Evolutionary conservation across 2,329 filamentous ascomycete genomes (phyloP).

Genomic region (Monilinia fructigena): DNA sequence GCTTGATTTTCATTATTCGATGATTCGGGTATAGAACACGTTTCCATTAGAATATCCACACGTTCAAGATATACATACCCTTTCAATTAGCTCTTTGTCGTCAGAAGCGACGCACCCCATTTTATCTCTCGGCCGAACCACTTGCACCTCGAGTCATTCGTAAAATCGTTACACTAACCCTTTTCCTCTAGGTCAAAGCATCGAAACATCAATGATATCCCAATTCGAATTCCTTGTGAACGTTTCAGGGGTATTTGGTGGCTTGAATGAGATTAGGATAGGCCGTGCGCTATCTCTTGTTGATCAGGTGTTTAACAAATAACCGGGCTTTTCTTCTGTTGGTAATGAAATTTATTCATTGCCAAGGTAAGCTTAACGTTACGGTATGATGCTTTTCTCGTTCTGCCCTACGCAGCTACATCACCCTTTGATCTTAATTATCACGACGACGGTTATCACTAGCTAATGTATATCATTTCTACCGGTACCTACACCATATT

Average conservation of each 20-base stretch:
- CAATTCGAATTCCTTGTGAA: not conserved
- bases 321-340: not conserved
- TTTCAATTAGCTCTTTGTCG: not conserved
- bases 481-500: not conserved
- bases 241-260: constrained; percentile 16
- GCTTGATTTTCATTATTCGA: not conserved
- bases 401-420: not conserved
- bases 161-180: not conserved
- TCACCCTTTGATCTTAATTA: not conserved
- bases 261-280: constrained; percentile 13
- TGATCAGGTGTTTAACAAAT: constrained; percentile 9
- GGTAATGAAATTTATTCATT: not conserved
- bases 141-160: not conserved
- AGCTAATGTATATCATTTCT: not conserved
- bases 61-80: not conserved
- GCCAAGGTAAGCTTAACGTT: not conserved
- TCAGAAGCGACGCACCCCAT: not conserved
- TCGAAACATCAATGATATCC: not conserved
- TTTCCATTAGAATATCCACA: not conserved
- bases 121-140: constrained; percentile 13
- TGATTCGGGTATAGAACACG: not conserved
- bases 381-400: not conserved
- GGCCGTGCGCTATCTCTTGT: constrained; percentile 4
- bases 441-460: not conserved
- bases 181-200: constrained; percentile 5